Percentiles rank a stretch among this genome's conserved stretches.
Evolutionary conservation across 495 filamentous ascomycete genomes (phyloP).

Genomic region (Penicillium silybi): DNA sequence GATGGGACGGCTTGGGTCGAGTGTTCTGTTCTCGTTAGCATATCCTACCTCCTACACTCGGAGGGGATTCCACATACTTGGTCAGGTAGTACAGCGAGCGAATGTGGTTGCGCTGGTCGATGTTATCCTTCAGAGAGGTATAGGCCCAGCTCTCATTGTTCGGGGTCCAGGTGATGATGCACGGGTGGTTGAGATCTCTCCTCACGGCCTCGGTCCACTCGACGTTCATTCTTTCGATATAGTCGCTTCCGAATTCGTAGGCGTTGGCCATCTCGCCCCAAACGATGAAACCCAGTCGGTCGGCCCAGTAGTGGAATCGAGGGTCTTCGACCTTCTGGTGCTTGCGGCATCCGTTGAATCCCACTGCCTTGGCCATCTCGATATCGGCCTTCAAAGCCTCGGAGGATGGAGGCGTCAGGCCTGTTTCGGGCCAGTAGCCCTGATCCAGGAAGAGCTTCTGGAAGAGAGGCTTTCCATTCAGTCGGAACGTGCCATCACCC

Average conservation of each 20-base stretch:
- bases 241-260: slow-evolving; percentile 49
- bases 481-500: slow-evolving; percentile 35
- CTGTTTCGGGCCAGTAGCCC: slow-evolving; percentile 38
- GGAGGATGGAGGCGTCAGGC: slow-evolving; percentile 34
- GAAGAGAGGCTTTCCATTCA: slow-evolving; percentile 38
- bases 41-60: background rate
- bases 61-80: slow-evolving; percentile 37
- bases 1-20: slow-evolving; percentile 55
- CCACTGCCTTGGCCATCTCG: slow-evolving; percentile 26
- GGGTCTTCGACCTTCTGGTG: slow-evolving; percentile 42
- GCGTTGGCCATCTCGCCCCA: slow-evolving; percentile 43
- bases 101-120: slow-evolving; percentile 55
- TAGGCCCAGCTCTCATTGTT: slow-evolving; percentile 62
- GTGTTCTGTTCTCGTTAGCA: slow-evolving; percentile 24
- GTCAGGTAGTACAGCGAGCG: slow-evolving; percentile 55
- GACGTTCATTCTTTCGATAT: slow-evolving; percentile 47
- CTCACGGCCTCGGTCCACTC: slow-evolving; percentile 56
- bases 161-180: slow-evolving; percentile 59
- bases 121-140: slow-evolving; percentile 42
- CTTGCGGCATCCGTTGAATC: slow-evolving; percentile 39
- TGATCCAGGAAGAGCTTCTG: slow-evolving; percentile 37
- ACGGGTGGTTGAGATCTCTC: slow-evolving; percentile 57
- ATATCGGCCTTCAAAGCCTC: slow-evolving; percentile 33
- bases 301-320: slow-evolving; percentile 37
- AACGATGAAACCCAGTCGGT: slow-evolving; percentile 37